phyloP scores from a whole-genome alignment of 192 early-diverging fungal genomes.

The Backusella liffmaniae region DNA sequence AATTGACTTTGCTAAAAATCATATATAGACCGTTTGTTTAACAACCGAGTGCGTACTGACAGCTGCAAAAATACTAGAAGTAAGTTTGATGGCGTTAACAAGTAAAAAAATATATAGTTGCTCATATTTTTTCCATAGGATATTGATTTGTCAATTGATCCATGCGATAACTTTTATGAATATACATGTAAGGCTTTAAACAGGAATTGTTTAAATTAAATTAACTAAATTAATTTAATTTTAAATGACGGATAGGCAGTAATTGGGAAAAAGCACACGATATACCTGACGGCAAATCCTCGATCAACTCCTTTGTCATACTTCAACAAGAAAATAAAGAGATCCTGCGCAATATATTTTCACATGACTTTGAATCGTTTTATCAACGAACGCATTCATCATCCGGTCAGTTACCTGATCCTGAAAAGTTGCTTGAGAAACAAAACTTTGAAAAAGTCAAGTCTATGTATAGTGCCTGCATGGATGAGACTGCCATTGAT shows the following conservation, averaged over 20 bases:
- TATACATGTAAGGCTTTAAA: constrained; percentile 51
- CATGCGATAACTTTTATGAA: constrained; percentile 69
- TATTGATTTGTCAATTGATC: constrained; percentile 57
- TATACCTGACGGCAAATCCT: constrained; percentile 65
- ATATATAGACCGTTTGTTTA: constrained; percentile 37
- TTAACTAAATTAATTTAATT: background rate
- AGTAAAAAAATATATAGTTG: background rate
- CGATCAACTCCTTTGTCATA: constrained; percentile 19
- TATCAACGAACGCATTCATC: constrained; percentile 28
- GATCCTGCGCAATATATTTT: constrained; percentile 44
- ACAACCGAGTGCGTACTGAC: constrained; percentile 63
- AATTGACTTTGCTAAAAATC: background rate
- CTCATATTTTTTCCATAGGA: constrained; percentile 15
- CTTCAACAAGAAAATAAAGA: constrained; percentile 32
- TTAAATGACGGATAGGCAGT: constrained; percentile 38
- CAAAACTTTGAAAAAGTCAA: constrained; percentile 64
- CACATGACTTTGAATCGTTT: constrained; percentile 40
- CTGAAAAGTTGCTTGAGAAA: constrained; percentile 44
- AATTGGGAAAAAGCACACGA: constrained; percentile 52
- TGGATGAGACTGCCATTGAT: constrained; percentile 49
- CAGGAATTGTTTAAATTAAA: background rate
- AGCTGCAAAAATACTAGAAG: constrained; percentile 53
- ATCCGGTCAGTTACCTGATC: constrained; percentile 37
- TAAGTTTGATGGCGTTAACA: background rate
- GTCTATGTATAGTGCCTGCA: constrained; percentile 54